Conservation (phyloP, 441 rosid species). For the Hura crepitans region DNA sequence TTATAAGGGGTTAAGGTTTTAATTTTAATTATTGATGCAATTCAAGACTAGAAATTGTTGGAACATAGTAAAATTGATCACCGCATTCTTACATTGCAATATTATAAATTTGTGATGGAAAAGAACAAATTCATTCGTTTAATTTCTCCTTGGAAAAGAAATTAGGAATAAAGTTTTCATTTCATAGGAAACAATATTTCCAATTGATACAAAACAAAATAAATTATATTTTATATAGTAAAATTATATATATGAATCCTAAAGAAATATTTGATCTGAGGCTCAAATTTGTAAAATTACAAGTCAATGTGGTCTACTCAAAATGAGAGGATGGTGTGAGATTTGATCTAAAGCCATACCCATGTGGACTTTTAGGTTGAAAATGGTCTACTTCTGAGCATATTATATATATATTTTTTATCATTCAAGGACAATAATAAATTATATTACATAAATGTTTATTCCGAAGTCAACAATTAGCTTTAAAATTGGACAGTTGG, state of each 20-base stretch:
- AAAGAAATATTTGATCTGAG: not conserved
- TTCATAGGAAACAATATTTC: too few relatives aligned
- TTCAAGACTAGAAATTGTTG: not conserved
- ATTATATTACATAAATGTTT: not conserved
- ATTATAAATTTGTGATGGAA: not conserved
- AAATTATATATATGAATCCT: too few relatives aligned
- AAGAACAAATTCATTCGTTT: too few relatives aligned
- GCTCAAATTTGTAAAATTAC: not conserved
- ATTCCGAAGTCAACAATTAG: not conserved
- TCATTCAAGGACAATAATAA: not conserved
- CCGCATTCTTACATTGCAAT: not conserved
- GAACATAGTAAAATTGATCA: not conserved
- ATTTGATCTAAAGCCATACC: not conserved
- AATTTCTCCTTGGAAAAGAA: too few relatives aligned
- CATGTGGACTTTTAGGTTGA: not conserved
- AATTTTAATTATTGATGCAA: not conserved
- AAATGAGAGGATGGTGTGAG: not conserved
- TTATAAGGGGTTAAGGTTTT: too few relatives aligned
- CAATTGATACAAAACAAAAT: too few relatives aligned
- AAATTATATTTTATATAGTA: too few relatives aligned
- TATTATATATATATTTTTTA: not conserved
- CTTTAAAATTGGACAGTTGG: conserved; percentile 5
- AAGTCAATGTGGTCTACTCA: not conserved
- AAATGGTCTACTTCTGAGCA: not conserved
- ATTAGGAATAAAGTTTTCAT: too few relatives aligned